phyloP scores from a whole-genome alignment of 2,329 filamentous ascomycete genomes.

The Trichophyton rubrum region DNA sequence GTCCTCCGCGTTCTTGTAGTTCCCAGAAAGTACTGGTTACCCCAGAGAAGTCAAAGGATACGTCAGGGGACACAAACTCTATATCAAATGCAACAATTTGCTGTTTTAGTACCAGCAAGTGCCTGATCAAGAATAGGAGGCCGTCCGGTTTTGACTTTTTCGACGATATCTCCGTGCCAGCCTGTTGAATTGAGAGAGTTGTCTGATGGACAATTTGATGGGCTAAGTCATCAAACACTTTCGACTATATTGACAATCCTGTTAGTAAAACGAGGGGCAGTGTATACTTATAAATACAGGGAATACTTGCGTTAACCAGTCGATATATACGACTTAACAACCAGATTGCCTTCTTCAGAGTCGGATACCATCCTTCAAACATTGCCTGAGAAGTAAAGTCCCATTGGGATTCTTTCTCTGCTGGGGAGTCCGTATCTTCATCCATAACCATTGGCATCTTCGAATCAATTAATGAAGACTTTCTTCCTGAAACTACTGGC shows the following conservation, averaged over 20 bases:
- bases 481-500: slow-evolving; percentile 43
- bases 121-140: slow-evolving; percentile 87
- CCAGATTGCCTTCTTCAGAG: slow-evolving; percentile 54
- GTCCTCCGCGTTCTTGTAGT: slow-evolving; percentile 49
- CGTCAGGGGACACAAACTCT: slow-evolving; percentile 55
- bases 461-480: slow-evolving; percentile 33
- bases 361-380: slow-evolving; percentile 53
- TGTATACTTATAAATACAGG: background rate
- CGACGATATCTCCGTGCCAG: slow-evolving; percentile 56
- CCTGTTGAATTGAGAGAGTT: slow-evolving; percentile 67
- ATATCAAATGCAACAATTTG: slow-evolving; percentile 95
- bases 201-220: slow-evolving; percentile 83
- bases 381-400: slow-evolving; percentile 45
- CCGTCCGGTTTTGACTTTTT: slow-evolving; percentile 54
- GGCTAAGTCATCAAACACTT: slow-evolving; percentile 58
- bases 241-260: slow-evolving; percentile 37
- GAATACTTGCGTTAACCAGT: slow-evolving; percentile 46
- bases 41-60: slow-evolving; percentile 54
- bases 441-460: slow-evolving; percentile 41
- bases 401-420: slow-evolving; percentile 37
- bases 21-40: slow-evolving; percentile 56
- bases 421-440: slow-evolving; percentile 36
- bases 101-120: slow-evolving; percentile 88
- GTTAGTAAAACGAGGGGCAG: slow-evolving; percentile 6
- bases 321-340: slow-evolving; percentile 57